A percentile compares a stretch with the other conserved stretches of the same genome.
Evolutionary conservation across 495 filamentous ascomycete genomes (phyloP).

Genomic region (Cairneyella variabilis): DNA sequence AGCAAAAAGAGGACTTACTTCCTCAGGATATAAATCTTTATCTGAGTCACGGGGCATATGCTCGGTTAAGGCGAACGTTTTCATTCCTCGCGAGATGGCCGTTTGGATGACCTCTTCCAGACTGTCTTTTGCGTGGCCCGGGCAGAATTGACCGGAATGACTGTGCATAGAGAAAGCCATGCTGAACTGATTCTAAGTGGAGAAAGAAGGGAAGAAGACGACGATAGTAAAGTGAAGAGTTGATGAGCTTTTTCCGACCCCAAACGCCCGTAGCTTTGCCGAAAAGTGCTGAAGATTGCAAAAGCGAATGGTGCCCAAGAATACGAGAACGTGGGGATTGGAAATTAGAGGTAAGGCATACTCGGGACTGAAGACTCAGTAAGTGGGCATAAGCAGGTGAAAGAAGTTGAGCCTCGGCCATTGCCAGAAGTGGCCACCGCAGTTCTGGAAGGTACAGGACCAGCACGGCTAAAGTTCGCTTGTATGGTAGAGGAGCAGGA

Average conservation of each 20-base stretch:
- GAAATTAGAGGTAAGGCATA: background rate
- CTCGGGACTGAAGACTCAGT: no score
- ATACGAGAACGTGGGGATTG: background rate
- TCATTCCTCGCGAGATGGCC: conserved; percentile 75
- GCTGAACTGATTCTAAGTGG: background rate
- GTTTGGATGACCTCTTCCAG: conserved; percentile 79
- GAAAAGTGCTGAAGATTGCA: background rate
- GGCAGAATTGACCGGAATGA: conserved; percentile 97
- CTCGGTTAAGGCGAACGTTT: conserved; percentile 86
- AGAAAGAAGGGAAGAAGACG: background rate
- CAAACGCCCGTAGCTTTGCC: background rate
- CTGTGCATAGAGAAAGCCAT: conserved; percentile 99
- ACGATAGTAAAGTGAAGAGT: background rate
- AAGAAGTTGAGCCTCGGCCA: no score
- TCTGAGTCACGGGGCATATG: conserved; percentile 80
- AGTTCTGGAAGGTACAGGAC: no score
- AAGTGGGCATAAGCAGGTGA: no score
- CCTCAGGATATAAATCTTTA: conserved; percentile 88
- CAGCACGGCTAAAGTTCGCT: no score
- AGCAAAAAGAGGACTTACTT: conserved; percentile 47
- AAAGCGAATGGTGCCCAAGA: background rate
- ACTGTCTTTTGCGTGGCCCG: conserved; percentile 75
- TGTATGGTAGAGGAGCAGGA: no score
- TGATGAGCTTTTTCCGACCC: background rate
- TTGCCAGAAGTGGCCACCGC: no score